Conservation (phyloP, 2,329 filamentous ascomycete species). For the Pezicula carpinea region DNA sequence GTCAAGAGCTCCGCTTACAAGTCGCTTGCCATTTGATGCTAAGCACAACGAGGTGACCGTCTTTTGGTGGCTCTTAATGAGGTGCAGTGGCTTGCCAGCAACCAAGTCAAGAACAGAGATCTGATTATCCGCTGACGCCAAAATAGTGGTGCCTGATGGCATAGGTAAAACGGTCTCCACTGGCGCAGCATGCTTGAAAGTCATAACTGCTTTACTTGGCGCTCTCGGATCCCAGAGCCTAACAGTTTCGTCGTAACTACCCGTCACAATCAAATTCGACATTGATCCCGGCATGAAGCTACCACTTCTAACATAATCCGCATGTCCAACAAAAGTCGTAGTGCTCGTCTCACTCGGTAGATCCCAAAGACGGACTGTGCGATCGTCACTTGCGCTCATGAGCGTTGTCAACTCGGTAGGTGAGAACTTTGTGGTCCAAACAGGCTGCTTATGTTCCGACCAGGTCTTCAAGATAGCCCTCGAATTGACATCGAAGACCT, state of each 20-base stretch:
- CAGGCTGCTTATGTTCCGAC: constrained; percentile 89
- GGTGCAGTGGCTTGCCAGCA: constrained; percentile 78
- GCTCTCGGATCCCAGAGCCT: constrained; percentile 87
- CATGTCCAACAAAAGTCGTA: constrained; percentile 77
- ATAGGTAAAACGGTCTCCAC: constrained; percentile 86
- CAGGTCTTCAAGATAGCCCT: constrained; percentile 93
- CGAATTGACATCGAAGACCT: constrained; percentile 89
- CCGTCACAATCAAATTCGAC: constrained; percentile 74
- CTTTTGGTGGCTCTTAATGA: constrained; percentile 95
- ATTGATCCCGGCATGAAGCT: constrained; percentile 73
- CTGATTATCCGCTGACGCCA: constrained; percentile 79
- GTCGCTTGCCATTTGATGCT: constrained; percentile 72
- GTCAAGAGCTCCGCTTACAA: constrained; percentile 86
- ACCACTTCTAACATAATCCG: constrained; percentile 87
- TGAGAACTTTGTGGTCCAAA: constrained; percentile 91
- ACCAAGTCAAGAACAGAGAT: constrained; percentile 92
- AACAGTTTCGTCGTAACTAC: constrained; percentile 92
- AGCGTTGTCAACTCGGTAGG: constrained; percentile 79
- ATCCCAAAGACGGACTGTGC: constrained; percentile 91
- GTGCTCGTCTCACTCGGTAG: constrained; percentile 74
- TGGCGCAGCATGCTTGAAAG: constrained; percentile 88
- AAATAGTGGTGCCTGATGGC: constrained; percentile 77
- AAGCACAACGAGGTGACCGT: constrained; percentile 85
- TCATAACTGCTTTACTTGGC: constrained; percentile 70
- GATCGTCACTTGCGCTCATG: constrained; percentile 88